Evolutionary conservation across 108 stramenopile species (phyloP).

Genomic region (Nitzschia sp.): DNA sequence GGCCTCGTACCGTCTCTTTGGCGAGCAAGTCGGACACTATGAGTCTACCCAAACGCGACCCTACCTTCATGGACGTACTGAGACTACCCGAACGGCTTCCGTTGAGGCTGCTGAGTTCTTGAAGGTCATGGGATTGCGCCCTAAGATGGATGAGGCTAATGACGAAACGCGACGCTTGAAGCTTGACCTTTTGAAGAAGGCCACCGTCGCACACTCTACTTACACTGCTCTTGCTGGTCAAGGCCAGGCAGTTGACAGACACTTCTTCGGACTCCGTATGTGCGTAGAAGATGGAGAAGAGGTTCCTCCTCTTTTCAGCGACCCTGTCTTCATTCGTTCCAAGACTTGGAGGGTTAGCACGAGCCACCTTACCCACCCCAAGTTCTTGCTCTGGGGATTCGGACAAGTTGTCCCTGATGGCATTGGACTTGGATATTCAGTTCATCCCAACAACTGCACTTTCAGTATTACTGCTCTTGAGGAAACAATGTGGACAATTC

Average conservation of each 20-base stretch:
- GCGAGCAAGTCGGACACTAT: constrained; percentile 76
- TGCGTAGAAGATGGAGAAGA: constrained; percentile 57
- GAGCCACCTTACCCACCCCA: constrained; percentile 85
- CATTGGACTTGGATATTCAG: constrained; percentile 83
- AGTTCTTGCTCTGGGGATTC: constrained; percentile 88
- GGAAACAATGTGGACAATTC: constrained; percentile 64
- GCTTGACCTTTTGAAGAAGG: constrained; percentile 54
- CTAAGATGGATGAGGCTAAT: constrained; percentile 24
- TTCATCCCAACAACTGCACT: constrained; percentile 69
- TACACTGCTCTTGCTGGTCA: constrained; percentile 71
- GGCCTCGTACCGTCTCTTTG: constrained; percentile 74
- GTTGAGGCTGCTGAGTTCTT: constrained; percentile 56
- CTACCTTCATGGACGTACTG: constrained; percentile 79
- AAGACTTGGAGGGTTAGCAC: constrained; percentile 91
- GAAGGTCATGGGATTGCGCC: constrained; percentile 47
- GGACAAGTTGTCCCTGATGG: constrained; percentile 91
- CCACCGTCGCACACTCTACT: constrained; percentile 69
- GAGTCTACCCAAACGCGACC: constrained; percentile 80
- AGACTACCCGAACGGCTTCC: constrained; percentile 73
- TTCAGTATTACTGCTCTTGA: constrained; percentile 78
- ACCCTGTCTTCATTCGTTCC: constrained; percentile 70
- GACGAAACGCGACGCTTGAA: constrained; percentile 37
- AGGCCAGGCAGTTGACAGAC: constrained; percentile 84
- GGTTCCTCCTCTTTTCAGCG: constrained; percentile 61
- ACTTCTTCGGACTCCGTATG: constrained; percentile 78